Conservation (phyloP, 305 asterid genomes). For the Salvia sclarea region DNA sequence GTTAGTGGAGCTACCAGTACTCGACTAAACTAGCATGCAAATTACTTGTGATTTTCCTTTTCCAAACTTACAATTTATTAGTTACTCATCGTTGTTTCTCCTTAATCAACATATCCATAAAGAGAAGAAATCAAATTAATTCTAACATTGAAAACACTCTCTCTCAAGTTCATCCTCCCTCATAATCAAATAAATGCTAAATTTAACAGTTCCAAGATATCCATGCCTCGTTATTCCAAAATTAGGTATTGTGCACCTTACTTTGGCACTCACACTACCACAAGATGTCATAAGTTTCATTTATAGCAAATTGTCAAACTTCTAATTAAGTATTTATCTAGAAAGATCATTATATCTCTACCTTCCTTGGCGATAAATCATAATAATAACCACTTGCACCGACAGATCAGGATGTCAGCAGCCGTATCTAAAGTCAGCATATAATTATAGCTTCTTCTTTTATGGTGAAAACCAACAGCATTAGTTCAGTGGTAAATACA, state of each 20-base stretch:
- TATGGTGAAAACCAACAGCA: neutral
- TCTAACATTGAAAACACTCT: neutral
- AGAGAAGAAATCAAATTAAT: neutral
- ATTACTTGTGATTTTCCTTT: conserved; percentile 9
- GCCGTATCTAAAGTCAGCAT: neutral
- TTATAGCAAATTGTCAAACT: neutral
- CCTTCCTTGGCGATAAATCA: conserved; percentile 5
- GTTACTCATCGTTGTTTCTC: neutral
- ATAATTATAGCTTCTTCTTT: neutral
- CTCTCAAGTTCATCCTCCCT: neutral
- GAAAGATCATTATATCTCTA: neutral
- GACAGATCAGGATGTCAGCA: neutral
- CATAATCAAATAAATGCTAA: conserved; percentile 6
- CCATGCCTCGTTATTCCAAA: neutral
- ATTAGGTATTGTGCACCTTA: neutral
- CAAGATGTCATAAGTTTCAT: neutral
- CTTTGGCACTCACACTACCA: neutral
- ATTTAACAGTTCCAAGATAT: neutral
- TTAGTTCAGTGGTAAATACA: neutral
- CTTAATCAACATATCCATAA: neutral
- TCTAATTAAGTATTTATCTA: neutral
- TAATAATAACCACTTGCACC: neutral
- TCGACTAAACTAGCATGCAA: conserved; percentile 13
- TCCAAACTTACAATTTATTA: neutral
- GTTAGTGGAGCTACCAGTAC: conserved; percentile 12